phyloP scores from a whole-genome alignment of 768 basidiomycete genomes.

The Naematelia encephala region DNA sequence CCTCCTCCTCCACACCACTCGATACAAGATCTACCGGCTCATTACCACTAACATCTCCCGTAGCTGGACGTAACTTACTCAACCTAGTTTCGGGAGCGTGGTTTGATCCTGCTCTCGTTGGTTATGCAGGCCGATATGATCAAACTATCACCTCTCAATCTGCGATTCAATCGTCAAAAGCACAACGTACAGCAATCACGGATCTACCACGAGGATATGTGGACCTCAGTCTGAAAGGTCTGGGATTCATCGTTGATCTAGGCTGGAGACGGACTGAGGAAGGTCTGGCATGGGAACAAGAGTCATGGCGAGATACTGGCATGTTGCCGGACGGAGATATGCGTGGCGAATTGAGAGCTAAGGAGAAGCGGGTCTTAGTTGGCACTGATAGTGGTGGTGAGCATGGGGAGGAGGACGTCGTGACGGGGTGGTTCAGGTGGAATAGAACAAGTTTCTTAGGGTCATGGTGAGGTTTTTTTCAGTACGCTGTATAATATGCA shows the following conservation, averaged over 20 bases:
- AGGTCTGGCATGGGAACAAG: slow-evolving; percentile 15
- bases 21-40: neutral
- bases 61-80: neutral
- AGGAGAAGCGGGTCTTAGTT: too few relatives aligned
- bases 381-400: too few relatives aligned
- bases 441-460: too few relatives aligned
- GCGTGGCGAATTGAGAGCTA: neutral
- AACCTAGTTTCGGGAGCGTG: neutral
- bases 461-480: neutral
- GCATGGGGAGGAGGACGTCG: too few relatives aligned
- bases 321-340: neutral
- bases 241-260: slow-evolving; percentile 16
- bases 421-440: too few relatives aligned
- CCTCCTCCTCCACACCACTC: neutral
- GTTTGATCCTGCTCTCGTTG: neutral
- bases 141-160: neutral
- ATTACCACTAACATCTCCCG: neutral
- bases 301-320: neutral
- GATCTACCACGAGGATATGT: slow-evolving; percentile 5
- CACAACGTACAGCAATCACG: neutral
- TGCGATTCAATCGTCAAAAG: neutral
- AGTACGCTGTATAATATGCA: neutral
- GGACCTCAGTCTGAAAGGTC: slow-evolving; percentile 6
- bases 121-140: neutral
- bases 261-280: slow-evolving; percentile 8